Evolutionary conservation across 2,329 filamentous ascomycete species (phyloP), one percentile per base, ranked within the genome.

Genomic region (Verticillium zaregamsianum): DNA sequence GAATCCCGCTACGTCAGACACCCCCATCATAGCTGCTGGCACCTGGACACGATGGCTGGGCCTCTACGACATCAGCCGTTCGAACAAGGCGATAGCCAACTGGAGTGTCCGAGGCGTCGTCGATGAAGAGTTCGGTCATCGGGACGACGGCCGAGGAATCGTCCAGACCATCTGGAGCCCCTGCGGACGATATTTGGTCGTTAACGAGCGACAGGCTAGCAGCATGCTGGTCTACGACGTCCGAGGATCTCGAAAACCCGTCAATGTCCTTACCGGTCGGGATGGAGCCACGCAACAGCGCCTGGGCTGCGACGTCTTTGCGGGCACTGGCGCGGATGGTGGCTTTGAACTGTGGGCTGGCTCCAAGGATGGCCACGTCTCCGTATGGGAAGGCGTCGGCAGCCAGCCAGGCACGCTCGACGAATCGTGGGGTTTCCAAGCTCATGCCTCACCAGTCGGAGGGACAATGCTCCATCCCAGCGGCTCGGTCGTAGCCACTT

Each of bases 311-410:
- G 83, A 87, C 68, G 77, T 86, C 3, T 89, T 84, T 65, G 74
- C 79, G 0, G 76, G 77, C 5, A 63, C 68, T 3, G 69, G 68
- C 0, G 72, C 71, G 15, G 62, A 64, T 0, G 74, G 75, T 1
- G 79, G 80, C 2, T 86, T 86, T 64, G 87, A 89, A 70, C 78
- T 89, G 55, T 89, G 86, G 86, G 83, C 83, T 6, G 87, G 86
- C 2, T 80, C 82, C 0, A 76, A 79, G 54, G 75, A 80, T 63
- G 86, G 87, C 1, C 68, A 73, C 3, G 81, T 87, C n/a, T 77
- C 77, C 55, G 80, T 88, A 7, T 89, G 85, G 82, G 83, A 88
- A 54, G 77, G 77, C 12, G 80, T 87, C 0, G 85, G 86, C 31
- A 73, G 70, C 45, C 66, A 64, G 3, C 78, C 76, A 55, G 85